Percentiles rank a stretch among this genome's conserved stretches.
Conservation (phyloP, 192 early-diverging fungal genomes). For the Mortierella alpina region DNA sequence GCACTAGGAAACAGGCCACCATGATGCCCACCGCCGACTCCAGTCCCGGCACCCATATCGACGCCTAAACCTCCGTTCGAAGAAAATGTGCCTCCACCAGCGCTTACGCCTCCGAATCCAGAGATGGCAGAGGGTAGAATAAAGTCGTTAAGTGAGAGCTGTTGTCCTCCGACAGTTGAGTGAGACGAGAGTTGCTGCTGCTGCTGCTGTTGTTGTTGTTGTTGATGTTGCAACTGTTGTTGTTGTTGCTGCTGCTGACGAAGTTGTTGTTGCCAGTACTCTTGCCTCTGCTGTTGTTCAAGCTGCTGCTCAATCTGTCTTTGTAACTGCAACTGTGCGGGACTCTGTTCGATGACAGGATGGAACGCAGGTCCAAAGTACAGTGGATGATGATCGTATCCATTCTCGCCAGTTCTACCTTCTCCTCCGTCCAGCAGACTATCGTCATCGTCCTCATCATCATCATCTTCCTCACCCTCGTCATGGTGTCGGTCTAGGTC, state of each 20-base stretch:
- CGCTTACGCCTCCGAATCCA: conserved; percentile 28
- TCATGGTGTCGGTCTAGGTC: background rate
- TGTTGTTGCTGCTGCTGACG: conserved; percentile 31
- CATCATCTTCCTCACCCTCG: background rate
- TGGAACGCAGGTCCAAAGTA: conserved; percentile 51
- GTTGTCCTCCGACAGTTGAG: conserved; percentile 15
- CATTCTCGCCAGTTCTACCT: background rate
- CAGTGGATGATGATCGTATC: conserved; percentile 33
- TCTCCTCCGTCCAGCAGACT: conserved; percentile 12
- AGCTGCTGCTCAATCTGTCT: conserved; percentile 52
- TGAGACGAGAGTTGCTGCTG: conserved; percentile 18
- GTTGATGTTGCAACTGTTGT: conserved; percentile 29
- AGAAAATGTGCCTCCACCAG: background rate
- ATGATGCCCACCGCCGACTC: background rate
- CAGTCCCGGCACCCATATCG: background rate
- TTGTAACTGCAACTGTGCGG: conserved; percentile 45
- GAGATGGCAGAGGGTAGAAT: conserved; percentile 46
- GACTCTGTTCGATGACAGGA: conserved; percentile 47
- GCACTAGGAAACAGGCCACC: background rate
- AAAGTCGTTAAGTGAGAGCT: conserved; percentile 30
- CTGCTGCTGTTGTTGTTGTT: conserved; percentile 7
- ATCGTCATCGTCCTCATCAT: conserved; percentile 19
- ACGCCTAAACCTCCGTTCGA: background rate
- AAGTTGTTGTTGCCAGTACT: conserved; percentile 42
- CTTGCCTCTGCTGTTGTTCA: conserved; percentile 48